Evolutionary conservation across 345 rosid species (phyloP).

Genomic region (Populus alba): DNA sequence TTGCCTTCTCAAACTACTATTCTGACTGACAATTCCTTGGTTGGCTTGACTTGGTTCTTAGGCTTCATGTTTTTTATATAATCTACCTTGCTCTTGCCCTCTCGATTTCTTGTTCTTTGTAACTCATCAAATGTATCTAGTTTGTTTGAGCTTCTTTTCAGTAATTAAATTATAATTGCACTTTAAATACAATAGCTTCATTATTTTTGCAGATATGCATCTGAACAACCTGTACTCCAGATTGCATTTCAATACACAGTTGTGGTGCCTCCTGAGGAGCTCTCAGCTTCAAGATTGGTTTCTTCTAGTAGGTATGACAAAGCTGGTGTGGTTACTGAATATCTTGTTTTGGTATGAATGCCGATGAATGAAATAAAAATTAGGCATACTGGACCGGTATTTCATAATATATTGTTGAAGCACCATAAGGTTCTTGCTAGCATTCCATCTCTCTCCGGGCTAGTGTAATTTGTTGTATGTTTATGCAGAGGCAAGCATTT

Average conservation of each 20-base stretch:
- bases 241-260: slow-evolving; percentile 94
- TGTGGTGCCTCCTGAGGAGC: slow-evolving; percentile 79
- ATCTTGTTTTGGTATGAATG: not conserved
- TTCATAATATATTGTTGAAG: not conserved
- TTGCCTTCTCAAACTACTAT: not conserved
- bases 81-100: not conserved
- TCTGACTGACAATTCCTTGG: not conserved
- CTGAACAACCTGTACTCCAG: slow-evolving; percentile 87
- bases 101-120: not conserved
- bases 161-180: not conserved
- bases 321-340: not conserved
- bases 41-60: not conserved
- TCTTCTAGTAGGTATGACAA: slow-evolving; percentile 65
- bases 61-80: not conserved
- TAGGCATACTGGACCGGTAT: not conserved
- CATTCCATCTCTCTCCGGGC: not conserved
- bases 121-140: not conserved
- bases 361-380: not conserved
- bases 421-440: not conserved
- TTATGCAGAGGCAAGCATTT: slow-evolving; percentile 59
- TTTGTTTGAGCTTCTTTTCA: slow-evolving; percentile 8
- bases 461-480: slow-evolving; percentile 19
- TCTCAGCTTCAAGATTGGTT: slow-evolving; percentile 45
- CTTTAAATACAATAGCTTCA: slow-evolving; percentile 1
- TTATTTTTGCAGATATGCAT: slow-evolving; percentile 54